Evolutionary conservation across 495 filamentous ascomycete species (phyloP), one percentile per base, ranked within the genome.

Genomic region (Tuber borchii): DNA sequence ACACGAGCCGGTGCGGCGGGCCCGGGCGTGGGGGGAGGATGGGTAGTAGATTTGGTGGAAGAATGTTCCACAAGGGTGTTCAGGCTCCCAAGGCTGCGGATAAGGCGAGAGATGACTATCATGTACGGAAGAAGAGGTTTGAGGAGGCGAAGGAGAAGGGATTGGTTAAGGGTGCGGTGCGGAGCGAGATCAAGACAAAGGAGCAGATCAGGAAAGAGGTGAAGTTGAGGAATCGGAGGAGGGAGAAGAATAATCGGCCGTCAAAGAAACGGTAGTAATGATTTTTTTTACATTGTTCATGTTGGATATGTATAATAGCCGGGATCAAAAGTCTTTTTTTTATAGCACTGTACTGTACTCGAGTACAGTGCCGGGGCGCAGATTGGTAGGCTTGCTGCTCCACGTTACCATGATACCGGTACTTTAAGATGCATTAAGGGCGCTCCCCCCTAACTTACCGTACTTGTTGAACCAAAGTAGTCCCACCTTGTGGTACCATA

Each of bases 41-140:
- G 71, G 85, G 79, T 71, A 88, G 77, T 85, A 87, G 88, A 75
- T 86, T 91, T 89, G 85, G 79, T 1, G 81, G 82, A 2, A 77
- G 79, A 20, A 81, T 83, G 82, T 83, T 82, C 39, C 95, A 99
- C 86, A 92, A 90, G 84, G 86, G 88, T 81, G 90, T 95, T 83
- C 89, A 89, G 85, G 93, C 94, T 75, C 94, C 96, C 75, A 97
- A 97, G 87, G 90, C 91, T 75, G 93, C 95, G 12, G 95, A 99
- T 86, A 94, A 92, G 84, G 93, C 88, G 80, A 87, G 95, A 68
- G 91, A 93, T 83, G 94, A 99, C 84, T 99, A 91, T 83, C 88
- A 97, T 80, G 89, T 89, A 84, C 90, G 90, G 87, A 97, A 95
- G 90, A 94, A 94, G 90, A 90, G 91, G 84, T 91, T 93, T 43